These are phyloP conservation scores for Tieghemostelium lacteum DNA, from an alignment of 78 protist genomes.

Conservation along the genomic window DNA sequence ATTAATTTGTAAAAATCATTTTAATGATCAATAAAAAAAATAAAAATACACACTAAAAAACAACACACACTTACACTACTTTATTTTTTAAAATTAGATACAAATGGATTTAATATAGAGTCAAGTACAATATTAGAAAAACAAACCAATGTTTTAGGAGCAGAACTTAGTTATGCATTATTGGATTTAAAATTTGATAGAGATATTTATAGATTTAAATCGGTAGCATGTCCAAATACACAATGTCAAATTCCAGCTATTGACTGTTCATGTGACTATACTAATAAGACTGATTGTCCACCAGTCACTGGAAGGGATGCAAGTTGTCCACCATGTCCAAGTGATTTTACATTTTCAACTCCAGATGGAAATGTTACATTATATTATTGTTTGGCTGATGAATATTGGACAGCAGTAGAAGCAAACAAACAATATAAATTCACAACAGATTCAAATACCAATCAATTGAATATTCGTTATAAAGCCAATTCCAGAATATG, in stretches of 20 bases:
- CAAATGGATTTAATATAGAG: not conserved
- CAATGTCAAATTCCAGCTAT: not conserved
- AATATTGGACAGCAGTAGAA: slow-evolving; percentile 29
- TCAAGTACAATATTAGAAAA: slow-evolving; percentile 19
- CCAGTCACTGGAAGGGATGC: not conserved
- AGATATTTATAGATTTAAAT: slow-evolving; percentile 7
- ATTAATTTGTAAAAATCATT: too few relatives aligned
- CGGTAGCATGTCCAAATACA: slow-evolving; percentile 29
- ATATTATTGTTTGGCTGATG: not conserved
- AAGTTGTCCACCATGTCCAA: not conserved
- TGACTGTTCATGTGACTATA: slow-evolving; percentile 64
- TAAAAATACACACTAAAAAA: not conserved
- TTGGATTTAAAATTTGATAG: slow-evolving; percentile 48
- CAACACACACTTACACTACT: not conserved
- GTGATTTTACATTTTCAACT: not conserved
- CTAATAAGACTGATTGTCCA: slow-evolving; percentile 7
- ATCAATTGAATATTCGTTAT: not conserved
- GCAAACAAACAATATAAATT: slow-evolving; percentile 12
- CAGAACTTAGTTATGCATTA: slow-evolving; percentile 45
- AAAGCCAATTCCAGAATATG: slow-evolving; percentile 35
- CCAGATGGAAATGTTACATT: too few relatives aligned
- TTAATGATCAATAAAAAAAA: not conserved
- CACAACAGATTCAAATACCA: not conserved
- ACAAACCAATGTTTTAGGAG: slow-evolving; percentile 36
- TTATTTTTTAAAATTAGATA: too few relatives aligned